Base-by-base conservation (phyloP, 768 basidiomycete genomes). In the Hemileccinum rubropunctum region DNA sequence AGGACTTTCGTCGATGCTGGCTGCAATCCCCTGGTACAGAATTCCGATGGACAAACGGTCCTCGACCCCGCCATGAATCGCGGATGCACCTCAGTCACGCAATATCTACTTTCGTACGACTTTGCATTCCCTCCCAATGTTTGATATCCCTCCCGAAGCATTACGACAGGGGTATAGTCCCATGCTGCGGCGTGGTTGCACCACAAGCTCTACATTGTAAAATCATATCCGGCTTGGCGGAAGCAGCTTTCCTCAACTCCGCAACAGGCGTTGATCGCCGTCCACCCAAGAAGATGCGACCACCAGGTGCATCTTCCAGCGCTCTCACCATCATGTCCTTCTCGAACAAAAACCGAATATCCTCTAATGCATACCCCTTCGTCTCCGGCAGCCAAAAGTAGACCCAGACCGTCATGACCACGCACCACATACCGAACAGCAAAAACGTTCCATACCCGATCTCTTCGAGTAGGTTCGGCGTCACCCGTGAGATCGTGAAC, bases 371-470 rank as follows among this genome's bases (percentile, higher is more conserved):
- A 36, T 68, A 64, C 30, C 72, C 68, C 45, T 53, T 71, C 11
- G 74, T 74, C 60, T 75, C 74, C 18, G 74, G 74, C 28, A 75
- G 53, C 53, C 62, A 65, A 40, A 73, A 54, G 53, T 70, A 69
- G 21, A 64, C 64, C 70, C 67, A 75, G 9, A 38, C 48, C 34
- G 64, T 60, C 61, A 73, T 67, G 41, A 68, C 34, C 33, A 71
- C 13, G 48, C 67, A 72, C 39, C 58, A 61, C 42, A 50, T 7
- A 9, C 71, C 70, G 37, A 68, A 71, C 30, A 68, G n/a, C 9
- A 72, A 45, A 52, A 64, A 71, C 36, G 71, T 72, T 30, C 65
- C 65, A n/a, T 63, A 63, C n/a, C n/a, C 62, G 55, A 68, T 63
- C 39, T 37, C 51, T 41, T 61, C 48, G 10, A 74, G 63, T 66